Conservation (phyloP, 169 alveolate genomes). For the Plasmodium yoelii region DNA sequence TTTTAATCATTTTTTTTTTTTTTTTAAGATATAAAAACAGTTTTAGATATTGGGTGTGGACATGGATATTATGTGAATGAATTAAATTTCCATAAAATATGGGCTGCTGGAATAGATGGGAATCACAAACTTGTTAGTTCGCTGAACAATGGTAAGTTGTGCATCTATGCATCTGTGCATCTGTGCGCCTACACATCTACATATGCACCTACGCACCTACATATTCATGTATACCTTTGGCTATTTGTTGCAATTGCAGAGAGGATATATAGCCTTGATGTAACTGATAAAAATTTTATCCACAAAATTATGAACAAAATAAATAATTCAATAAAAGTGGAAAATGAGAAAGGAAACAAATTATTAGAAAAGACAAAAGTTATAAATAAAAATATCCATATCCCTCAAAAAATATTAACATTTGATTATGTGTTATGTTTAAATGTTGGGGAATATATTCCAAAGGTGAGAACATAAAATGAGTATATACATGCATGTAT, state of each 20-base stretch:
- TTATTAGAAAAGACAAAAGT: neutral
- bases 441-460: constrained; percentile 70
- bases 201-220: neutral
- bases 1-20: too few species aligned
- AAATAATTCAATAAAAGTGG: constrained; percentile 15
- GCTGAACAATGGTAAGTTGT: constrained; percentile 31
- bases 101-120: constrained; percentile 59
- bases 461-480: constrained; percentile 31
- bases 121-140: constrained; percentile 42
- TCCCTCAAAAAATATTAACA: neutral
- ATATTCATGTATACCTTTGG: neutral
- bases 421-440: constrained; percentile 65
- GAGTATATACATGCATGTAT: neutral
- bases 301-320: constrained; percentile 9
- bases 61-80: constrained; percentile 62
- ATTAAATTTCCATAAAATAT: constrained; percentile 70
- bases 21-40: constrained; percentile 42
- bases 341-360: neutral
- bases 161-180: neutral
- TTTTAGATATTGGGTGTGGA: constrained; percentile 65
- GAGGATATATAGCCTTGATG: constrained; percentile 32
- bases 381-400: constrained; percentile 8
- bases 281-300: constrained; percentile 38
- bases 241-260: constrained; percentile 2
- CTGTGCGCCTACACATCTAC: too few species aligned